These are phyloP conservation scores for Pseudocercospora fijiensis DNA, from an alignment of 2,329 filamentous ascomycete genomes.

Conservation along the genomic window DNA sequence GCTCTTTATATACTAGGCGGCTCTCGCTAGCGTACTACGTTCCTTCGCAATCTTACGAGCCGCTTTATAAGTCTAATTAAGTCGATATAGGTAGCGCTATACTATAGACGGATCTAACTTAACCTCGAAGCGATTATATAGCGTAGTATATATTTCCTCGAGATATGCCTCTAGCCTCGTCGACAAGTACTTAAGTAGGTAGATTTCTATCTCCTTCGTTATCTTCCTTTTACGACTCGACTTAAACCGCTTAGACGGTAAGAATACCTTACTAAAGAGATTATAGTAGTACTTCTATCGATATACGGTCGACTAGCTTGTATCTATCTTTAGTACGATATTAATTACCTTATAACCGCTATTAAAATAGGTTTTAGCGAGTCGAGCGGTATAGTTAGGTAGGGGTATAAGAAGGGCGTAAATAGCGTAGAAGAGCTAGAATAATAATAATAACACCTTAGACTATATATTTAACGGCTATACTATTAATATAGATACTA, in stretches of 20 bases:
- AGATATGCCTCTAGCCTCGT: background rate
- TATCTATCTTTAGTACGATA: background rate
- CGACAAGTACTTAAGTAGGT: background rate
- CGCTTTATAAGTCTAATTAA: background rate
- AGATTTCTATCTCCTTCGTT: background rate
- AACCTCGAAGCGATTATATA: background rate
- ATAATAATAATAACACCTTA: background rate
- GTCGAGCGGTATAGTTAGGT: background rate
- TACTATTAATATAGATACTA: background rate
- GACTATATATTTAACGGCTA: background rate
- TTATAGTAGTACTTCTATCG: background rate
- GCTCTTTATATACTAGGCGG: background rate
- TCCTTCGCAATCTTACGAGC: background rate
- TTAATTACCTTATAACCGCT: background rate
- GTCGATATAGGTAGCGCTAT: background rate
- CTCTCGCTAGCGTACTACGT: background rate
- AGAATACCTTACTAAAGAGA: background rate
- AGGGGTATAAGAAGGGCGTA: background rate
- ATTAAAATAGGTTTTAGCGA: background rate
- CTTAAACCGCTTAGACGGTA: background rate
- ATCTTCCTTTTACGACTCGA: background rate
- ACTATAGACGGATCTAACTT: background rate
- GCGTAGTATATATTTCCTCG: background rate
- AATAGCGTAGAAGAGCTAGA: background rate
- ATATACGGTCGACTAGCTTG: background rate